phyloP scores from a whole-genome alignment of 169 alveolate species.

The Eimeria tenella region DNA sequence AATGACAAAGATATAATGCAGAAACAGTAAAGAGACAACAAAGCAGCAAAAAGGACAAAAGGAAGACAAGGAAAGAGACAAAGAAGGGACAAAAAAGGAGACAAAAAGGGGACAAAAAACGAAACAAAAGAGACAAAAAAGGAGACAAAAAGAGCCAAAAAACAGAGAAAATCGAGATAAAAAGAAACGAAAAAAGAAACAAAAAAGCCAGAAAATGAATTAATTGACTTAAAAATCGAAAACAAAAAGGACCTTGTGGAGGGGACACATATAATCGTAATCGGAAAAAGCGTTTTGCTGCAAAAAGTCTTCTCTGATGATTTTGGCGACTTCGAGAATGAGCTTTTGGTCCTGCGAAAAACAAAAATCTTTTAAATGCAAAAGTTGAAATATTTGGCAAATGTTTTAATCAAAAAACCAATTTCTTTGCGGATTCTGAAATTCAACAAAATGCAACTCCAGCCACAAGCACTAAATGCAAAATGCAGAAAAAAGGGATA shows the following conservation, averaged over 20 bases:
- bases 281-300: conserved; percentile 99
- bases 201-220: neutral
- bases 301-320: conserved; percentile 98
- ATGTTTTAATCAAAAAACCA: too few relatives aligned
- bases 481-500: too few relatives aligned
- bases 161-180: neutral
- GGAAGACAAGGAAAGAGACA: too few relatives aligned
- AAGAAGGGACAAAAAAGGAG: neutral
- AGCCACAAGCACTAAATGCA: too few relatives aligned
- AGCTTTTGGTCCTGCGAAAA: conserved; percentile 90
- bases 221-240: neutral
- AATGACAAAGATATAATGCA: too few relatives aligned
- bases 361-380: neutral
- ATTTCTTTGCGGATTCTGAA: too few relatives aligned
- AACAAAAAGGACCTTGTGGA: conserved; percentile 83
- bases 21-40: too few relatives aligned
- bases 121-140: too few relatives aligned
- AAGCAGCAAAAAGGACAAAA: too few relatives aligned
- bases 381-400: neutral
- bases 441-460: neutral
- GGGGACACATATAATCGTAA: conserved; percentile 98
- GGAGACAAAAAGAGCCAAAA: neutral
- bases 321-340: conserved; percentile 96
- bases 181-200: too few relatives aligned
- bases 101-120: neutral